Evolutionary conservation across 1,284 basidiomycete genomes (phyloP), one percentile per base, ranked within the genome.

Genomic region (Tilletia indica): DNA sequence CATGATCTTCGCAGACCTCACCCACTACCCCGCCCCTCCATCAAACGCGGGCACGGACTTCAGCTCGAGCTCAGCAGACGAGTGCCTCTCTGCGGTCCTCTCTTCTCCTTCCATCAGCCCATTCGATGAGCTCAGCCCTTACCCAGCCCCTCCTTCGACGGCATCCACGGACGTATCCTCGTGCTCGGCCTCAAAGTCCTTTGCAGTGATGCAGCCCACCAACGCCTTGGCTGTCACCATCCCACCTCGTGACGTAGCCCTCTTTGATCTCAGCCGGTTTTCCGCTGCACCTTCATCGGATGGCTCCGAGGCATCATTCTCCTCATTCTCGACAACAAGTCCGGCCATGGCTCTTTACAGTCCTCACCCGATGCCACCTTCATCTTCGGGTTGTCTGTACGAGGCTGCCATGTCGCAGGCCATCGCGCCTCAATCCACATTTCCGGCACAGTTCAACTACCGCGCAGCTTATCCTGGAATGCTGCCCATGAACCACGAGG

Each of bases 61-160:
- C 51, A 54, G 51, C 51, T 31, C n/a, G 9, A 31, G n/a, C 51
- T 21, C 51, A 8, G 19, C 51, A 11, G 58, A 63, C 58, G 58
- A 63, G 8, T 63, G 58, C 36, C 21, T 63, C 58, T 63, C 58
- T 16, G 58, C 58, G 21, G 58, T 63, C 25, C 58, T 63, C 58
- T 63, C 58, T 9, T 63, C 58, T 16, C 58, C 58, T 38, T 63
- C n/a, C 58, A 19, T 34, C 14, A 34, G 25, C 21, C 5, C 58
- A 16, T 63, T 63, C 31, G 58, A 63, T 31, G 58, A 63, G 19
- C 12, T 63, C 58, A 34, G 34, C 58, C 58, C 58, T 8, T 16
- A 16, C 36, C 58, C 58, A 19, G 58, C 58, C 9, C 58, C 34
- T 31, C 58, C 36, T 2, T 36, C 34, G 6, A 31, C 36, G 9